These are phyloP conservation scores for Pseudogymnoascus pannorum DNA, from an alignment of 2,329 filamentous ascomycete species.

Conservation along the genomic window DNA sequence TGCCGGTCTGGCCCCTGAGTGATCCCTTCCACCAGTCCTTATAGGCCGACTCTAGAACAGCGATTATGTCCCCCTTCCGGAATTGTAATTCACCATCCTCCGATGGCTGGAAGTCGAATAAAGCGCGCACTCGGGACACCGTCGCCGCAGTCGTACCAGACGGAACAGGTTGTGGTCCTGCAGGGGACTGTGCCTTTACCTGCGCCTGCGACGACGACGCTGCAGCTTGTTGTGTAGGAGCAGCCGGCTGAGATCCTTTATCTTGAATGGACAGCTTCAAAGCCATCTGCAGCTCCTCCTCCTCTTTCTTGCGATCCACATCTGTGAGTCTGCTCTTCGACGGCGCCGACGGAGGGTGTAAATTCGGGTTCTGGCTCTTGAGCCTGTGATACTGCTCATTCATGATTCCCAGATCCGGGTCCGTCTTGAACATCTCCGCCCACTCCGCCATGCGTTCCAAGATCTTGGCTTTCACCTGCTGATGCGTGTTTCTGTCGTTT, in stretches of 20 bases:
- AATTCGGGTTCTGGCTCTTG: constrained; percentile 75
- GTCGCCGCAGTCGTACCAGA: constrained; percentile 92
- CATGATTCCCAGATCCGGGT: constrained; percentile 95
- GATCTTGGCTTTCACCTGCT: constrained; percentile 95
- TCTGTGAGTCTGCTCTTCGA: constrained; percentile 89
- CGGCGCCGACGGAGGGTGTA: constrained; percentile 87
- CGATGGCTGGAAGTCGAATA: constrained; percentile 91
- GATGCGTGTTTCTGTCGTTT: constrained; percentile 90
- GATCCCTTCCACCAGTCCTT: constrained; percentile 99
- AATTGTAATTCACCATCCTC: constrained; percentile 94
- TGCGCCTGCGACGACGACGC: constrained; percentile 33
- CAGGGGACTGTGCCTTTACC: constrained; percentile 32
- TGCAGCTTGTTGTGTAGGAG: constrained; percentile 26
- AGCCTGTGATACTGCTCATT: constrained; percentile 85
- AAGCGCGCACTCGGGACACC: constrained; percentile 83
- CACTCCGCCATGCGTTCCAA: constrained; percentile 94
- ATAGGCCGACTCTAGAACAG: constrained; percentile 93
- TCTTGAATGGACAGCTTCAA: constrained; percentile 89
- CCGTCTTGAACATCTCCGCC: constrained; percentile 86
- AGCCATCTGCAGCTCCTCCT: constrained; percentile 95
- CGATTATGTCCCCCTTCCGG: constrained; percentile 93
- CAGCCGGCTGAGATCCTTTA: constrained; percentile 55
- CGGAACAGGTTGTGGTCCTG: constrained; percentile 49
- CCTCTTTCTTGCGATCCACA: constrained; percentile 84
- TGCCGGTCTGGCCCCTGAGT: constrained; percentile 87